Evolutionary conservation across 2,329 filamentous ascomycete species (phyloP).

Genomic region (Trichoderma oligosporum): DNA sequence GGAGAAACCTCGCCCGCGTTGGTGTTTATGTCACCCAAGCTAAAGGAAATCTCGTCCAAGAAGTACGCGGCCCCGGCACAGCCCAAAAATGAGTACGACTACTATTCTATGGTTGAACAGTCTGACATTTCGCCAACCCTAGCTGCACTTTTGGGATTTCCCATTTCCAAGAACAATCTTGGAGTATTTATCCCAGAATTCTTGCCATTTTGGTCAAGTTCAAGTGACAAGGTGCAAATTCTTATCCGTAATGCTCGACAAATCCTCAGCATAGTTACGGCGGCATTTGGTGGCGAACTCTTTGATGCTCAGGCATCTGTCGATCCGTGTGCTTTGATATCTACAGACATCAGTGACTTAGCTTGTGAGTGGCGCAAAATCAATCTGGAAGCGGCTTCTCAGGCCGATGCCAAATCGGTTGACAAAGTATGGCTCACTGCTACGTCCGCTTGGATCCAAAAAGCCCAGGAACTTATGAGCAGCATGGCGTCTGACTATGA

Average conservation of each 20-base stretch:
- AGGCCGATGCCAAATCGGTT: conserved; percentile 27
- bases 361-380: conserved; percentile 63
- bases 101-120: conserved; percentile 83
- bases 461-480: conserved; percentile 77
- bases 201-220: conserved; percentile 64
- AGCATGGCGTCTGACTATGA: conserved; percentile 92
- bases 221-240: conserved; percentile 59
- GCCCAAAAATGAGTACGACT: conserved; percentile 69
- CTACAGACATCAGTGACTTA: conserved; percentile 50
- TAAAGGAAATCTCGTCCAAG: conserved; percentile 53
- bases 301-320: conserved; percentile 35
- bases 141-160: conserved; percentile 80
- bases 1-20: conserved; percentile 93
- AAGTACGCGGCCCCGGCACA: conserved; percentile 51
- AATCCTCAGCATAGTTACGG: conserved; percentile 70
- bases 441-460: conserved; percentile 60
- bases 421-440: conserved; percentile 40
- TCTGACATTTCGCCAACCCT: conserved; percentile 90
- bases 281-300: conserved; percentile 58
- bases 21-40: conserved; percentile 83
- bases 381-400: conserved; percentile 24
- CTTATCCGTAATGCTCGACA: conserved; percentile 76
- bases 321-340: conserved; percentile 37
- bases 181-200: conserved; percentile 81
- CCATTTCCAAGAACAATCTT: conserved; percentile 83